Conservation (phyloP, 2,329 filamentous ascomycete species). For the Fusarium anguioides region DNA sequence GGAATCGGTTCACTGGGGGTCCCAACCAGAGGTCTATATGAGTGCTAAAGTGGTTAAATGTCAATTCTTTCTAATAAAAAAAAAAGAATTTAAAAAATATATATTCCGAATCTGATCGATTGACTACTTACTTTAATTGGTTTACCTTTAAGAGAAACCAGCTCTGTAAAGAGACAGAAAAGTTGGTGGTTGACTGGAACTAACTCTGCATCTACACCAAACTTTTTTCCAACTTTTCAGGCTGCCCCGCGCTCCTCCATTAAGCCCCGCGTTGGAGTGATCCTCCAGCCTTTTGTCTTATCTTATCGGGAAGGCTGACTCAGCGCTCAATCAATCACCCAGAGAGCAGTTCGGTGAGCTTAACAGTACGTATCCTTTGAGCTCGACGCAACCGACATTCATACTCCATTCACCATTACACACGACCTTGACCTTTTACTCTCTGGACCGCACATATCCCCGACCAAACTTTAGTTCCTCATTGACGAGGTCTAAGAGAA, state of each 20-base stretch:
- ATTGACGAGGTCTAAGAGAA: neutral
- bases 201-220: conserved; percentile 19
- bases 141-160: conserved; percentile 36
- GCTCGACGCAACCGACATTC: conserved; percentile 9
- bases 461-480: neutral
- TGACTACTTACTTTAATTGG: conserved; percentile 26
- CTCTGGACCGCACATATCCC: neutral
- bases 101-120: too few species aligned
- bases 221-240: conserved; percentile 32
- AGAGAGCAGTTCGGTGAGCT: conserved; percentile 12
- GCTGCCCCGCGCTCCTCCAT: conserved; percentile 24
- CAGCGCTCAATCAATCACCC: conserved; percentile 6
- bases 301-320: conserved; percentile 22
- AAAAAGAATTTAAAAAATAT: neutral
- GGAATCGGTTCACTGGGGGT: conserved; percentile 20
- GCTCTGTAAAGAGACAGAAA: conserved; percentile 31
- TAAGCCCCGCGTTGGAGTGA: conserved; percentile 18
- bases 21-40: conserved; percentile 7
- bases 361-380: conserved; percentile 17
- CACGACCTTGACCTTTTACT: neutral
- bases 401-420: neutral
- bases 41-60: conserved; percentile 3
- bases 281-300: conserved; percentile 7
- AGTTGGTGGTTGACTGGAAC: conserved; percentile 15
- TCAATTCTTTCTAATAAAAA: neutral